A percentile compares a stretch with the other conserved stretches of the same genome.
phyloP scores from a whole-genome alignment of 106 monocot species.

The Dendrobium catenatum region DNA sequence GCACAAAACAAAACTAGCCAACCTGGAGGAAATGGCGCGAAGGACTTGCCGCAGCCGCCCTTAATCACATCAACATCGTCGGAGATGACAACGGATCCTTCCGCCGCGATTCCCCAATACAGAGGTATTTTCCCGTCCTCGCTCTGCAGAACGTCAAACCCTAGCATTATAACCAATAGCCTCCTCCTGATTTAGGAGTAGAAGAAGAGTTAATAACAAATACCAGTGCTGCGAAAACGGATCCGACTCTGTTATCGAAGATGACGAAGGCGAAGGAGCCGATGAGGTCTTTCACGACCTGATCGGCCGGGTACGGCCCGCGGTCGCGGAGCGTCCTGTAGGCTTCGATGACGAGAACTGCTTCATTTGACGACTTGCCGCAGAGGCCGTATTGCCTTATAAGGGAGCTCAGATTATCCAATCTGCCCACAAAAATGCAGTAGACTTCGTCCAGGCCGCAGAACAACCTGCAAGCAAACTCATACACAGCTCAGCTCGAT shows the following conservation, averaged over 20 bases:
- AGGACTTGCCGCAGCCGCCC: slow-evolving; percentile 82
- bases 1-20: background rate
- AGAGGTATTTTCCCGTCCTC: slow-evolving; percentile 50
- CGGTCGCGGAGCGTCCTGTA: slow-evolving; percentile 94
- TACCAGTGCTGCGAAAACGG: slow-evolving; percentile 82
- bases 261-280: slow-evolving; percentile 83
- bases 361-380: slow-evolving; percentile 54
- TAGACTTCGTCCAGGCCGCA: slow-evolving; percentile 67
- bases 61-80: slow-evolving; percentile 62
- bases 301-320: slow-evolving; percentile 92
- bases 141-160: slow-evolving; percentile 27
- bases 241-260: slow-evolving; percentile 52
- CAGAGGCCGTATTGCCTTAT: slow-evolving; percentile 79
- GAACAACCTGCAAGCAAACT: slow-evolving; percentile 40
- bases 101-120: slow-evolving; percentile 80
- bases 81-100: slow-evolving; percentile 81
- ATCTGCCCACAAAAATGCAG: slow-evolving; percentile 72
- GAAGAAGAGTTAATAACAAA: background rate
- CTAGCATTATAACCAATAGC: background rate
- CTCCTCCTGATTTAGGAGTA: background rate
- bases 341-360: slow-evolving; percentile 82
- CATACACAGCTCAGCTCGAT: background rate
- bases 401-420: slow-evolving; percentile 76
- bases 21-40: slow-evolving; percentile 87
- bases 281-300: slow-evolving; percentile 76